Base-by-base conservation (phyloP, 2,329 filamentous ascomycete species). In the Claviceps spartinae region DNA sequence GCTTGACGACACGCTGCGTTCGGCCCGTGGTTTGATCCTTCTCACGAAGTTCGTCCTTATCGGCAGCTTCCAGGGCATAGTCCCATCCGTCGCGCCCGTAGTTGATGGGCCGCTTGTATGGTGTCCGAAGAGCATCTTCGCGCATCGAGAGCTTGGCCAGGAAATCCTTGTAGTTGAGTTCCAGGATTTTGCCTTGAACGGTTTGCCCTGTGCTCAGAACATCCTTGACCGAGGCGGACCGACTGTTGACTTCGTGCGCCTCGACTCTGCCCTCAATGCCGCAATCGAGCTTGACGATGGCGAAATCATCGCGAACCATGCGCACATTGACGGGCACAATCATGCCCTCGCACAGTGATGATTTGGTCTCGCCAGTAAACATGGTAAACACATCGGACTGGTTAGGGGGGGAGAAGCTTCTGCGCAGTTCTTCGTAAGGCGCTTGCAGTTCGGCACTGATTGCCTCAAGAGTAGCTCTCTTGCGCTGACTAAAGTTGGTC, bases 1-100 rank as follows among this genome's bases (percentile, higher is more conserved):
- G 93, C 68, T 98, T 98, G 73, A 98, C 93, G 54, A 98, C 93
- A 65, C 93, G 82, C 66, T 95, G 88, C 2, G 87, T 85, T 48
- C 93, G 87, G 14, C 88, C 89, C 18, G 87, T 87, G 11, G 81
- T 80, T 63, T 88, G 86, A 63, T 93, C 88, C 70, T 90, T 95
- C 66, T 94, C 88, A 52, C 85, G 82, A 57, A 93, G 73, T 53
- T 87, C 83, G 52, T 95, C 89, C 63, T 81, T 84, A 63, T 97
- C 93, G 46, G 82, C 79, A 18, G 79, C 76, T 68, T 98, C 93
- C 60, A 88, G 82, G 2, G 77, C 73, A 57, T 85, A 83, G 65
- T 98, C 90, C 93, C 93, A 98, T 59, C 90, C 88, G 42, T 84
- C 83, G 44, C 80, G 82, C 42, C 83, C 78, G 56, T 85, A 83